Evolutionary conservation across 208 protist genomes (phyloP).

Genomic region (Trichomonas tenax): DNA sequence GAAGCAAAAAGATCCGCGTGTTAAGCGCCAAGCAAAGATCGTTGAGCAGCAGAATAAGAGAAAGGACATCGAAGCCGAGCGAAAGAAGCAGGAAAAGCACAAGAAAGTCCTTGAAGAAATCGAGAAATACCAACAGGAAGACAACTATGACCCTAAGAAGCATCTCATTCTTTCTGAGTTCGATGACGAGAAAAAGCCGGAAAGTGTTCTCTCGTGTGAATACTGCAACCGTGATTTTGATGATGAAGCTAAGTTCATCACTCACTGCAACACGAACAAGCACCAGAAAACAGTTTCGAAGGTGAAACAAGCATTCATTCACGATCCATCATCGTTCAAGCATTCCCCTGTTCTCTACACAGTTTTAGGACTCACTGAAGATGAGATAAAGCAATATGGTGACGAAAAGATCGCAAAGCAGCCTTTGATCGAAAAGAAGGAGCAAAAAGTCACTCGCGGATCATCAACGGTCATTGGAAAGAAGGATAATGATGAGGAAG

Average conservation of each 20-base stretch:
- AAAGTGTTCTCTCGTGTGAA: neutral
- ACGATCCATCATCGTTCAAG: neutral
- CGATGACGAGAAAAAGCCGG: neutral
- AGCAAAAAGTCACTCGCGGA: neutral
- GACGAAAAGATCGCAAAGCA: neutral
- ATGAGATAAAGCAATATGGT: neutral
- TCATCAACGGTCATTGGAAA: neutral
- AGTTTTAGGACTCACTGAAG: neutral
- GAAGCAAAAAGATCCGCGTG: neutral
- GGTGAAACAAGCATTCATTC: neutral
- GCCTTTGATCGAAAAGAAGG: neutral
- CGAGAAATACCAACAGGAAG: neutral
- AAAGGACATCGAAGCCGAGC: neutral
- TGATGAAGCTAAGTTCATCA: neutral
- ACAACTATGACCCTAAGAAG: neutral
- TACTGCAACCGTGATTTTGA: neutral
- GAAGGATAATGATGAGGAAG: neutral
- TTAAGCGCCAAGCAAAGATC: neutral
- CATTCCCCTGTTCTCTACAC: neutral
- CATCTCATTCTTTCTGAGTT: neutral
- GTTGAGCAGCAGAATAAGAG: neutral
- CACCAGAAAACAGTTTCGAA: neutral
- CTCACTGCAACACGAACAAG: neutral
- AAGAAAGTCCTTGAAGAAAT: neutral
- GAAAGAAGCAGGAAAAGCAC: neutral